phyloP scores from a whole-genome alignment of 805 yeast genomes.

The Suhomyces tanzawaensis region DNA sequence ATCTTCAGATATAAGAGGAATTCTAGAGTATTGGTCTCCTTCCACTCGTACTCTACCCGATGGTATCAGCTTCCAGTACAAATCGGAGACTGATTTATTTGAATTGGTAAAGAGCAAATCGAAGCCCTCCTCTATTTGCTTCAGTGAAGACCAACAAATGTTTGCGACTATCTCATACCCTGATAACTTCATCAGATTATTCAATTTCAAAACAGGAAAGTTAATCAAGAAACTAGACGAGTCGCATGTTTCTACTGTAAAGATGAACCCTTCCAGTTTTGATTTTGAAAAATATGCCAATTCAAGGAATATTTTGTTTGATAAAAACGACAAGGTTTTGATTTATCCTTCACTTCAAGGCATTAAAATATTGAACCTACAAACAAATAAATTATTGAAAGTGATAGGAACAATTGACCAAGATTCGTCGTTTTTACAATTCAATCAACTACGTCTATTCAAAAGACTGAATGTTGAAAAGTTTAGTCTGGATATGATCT shows the following conservation, averaged over 20 bases:
- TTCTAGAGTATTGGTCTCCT: conserved; percentile 22
- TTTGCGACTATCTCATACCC: conserved; percentile 30
- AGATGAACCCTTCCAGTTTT: conserved; percentile 1
- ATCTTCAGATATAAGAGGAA: conserved; percentile 19
- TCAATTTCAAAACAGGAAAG: conserved; percentile 34
- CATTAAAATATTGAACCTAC: conserved; percentile 12
- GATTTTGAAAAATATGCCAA: background rate
- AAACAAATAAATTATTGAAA: conserved; percentile 7
- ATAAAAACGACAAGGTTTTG: conserved; percentile 8
- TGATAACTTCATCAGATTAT: conserved; percentile 30
- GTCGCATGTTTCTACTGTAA: conserved; percentile 1
- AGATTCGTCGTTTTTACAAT: conserved; percentile 3
- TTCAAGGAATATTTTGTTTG: conserved; percentile 6
- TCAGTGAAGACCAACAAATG: conserved; percentile 17
- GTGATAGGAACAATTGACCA: conserved; percentile 14
- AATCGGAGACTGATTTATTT: conserved; percentile 38
- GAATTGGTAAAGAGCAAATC: conserved; percentile 31
- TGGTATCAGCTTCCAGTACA: conserved; percentile 25
- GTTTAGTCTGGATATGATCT: conserved; percentile 13
- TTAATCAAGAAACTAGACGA: conserved; percentile 10
- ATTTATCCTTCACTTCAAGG: conserved; percentile 12
- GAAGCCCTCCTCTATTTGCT: conserved; percentile 15
- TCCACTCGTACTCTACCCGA: conserved; percentile 5
- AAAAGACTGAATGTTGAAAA: conserved; percentile 11
- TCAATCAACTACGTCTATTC: conserved; percentile 10